phyloP scores from a whole-genome alignment of 306 rosid genomes.

The Alnus rubra region DNA sequence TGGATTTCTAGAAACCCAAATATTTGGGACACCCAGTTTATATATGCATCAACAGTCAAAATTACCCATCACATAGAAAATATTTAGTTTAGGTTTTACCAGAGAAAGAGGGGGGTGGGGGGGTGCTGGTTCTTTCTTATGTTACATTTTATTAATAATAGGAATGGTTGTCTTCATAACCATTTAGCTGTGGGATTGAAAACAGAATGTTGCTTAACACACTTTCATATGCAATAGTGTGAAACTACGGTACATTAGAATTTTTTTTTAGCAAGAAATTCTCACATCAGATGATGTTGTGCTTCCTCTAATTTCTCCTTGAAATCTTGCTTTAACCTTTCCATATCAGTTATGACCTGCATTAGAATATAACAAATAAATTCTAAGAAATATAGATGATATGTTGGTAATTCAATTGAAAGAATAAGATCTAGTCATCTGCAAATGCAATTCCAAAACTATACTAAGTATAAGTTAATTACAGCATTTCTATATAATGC shows the following conservation, averaged over 20 bases:
- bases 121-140: not conserved
- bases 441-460: not conserved
- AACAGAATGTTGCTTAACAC: not conserved
- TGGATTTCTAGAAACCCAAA: not conserved
- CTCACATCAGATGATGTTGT: slow-evolving; percentile 65
- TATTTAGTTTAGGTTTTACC: not conserved
- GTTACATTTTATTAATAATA: not conserved
- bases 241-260: slow-evolving; percentile 13
- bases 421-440: slow-evolving; percentile 1
- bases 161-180: not conserved
- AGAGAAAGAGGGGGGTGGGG: not conserved
- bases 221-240: slow-evolving; percentile 8
- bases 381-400: slow-evolving; percentile 6
- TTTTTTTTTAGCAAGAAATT: slow-evolving; percentile 18
- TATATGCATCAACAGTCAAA: not conserved
- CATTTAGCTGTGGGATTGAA: not conserved
- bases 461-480: not conserved
- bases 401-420: not conserved
- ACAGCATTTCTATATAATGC: not conserved
- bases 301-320: slow-evolving; percentile 59
- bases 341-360: slow-evolving; percentile 89
- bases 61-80: not conserved
- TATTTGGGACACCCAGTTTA: not conserved
- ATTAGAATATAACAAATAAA: slow-evolving; percentile 27
- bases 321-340: slow-evolving; percentile 71